Conservation (phyloP, 176 grass and related monocot genomes). For the Pharus latifolius region DNA sequence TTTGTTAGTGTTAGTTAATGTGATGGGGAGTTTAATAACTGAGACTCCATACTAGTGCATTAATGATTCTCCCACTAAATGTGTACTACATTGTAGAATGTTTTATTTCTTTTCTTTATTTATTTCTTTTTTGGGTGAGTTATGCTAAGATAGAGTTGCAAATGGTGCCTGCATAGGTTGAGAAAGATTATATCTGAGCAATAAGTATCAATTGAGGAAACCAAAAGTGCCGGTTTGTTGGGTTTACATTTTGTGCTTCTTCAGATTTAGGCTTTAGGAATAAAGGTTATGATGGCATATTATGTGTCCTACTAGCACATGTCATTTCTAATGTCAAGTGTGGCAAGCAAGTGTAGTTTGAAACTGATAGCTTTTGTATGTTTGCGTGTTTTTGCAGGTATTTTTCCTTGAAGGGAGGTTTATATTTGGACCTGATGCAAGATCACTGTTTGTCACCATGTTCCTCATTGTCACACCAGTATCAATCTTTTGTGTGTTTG, state of each 20-base stretch:
- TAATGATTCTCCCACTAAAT: slow-evolving; percentile 9
- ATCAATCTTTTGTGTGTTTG: slow-evolving; percentile 74
- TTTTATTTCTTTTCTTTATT: neutral
- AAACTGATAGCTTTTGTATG: neutral
- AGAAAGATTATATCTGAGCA: neutral
- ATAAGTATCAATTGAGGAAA: too few species aligned
- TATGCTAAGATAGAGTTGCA: neutral
- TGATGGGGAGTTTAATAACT: neutral
- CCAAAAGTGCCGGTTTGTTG: too few species aligned
- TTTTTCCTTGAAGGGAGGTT: slow-evolving; percentile 91
- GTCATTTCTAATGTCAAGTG: too few species aligned
- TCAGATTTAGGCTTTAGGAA: too few species aligned
- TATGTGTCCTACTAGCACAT: too few species aligned
- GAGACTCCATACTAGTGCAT: neutral
- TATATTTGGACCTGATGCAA: slow-evolving; percentile 88
- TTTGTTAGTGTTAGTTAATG: neutral
- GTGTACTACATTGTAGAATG: neutral
- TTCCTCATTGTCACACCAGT: slow-evolving; percentile 72
- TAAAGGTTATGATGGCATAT: too few species aligned
- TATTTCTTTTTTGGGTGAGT: neutral
- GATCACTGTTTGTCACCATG: slow-evolving; percentile 90
- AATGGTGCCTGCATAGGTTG: neutral
- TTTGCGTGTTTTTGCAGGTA: slow-evolving; percentile 25
- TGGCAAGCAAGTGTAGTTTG: neutral
- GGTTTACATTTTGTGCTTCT: too few species aligned